phyloP scores from a whole-genome alignment of 202 grass and related monocot species.

The Schoenoplectus tabernaemontani region DNA sequence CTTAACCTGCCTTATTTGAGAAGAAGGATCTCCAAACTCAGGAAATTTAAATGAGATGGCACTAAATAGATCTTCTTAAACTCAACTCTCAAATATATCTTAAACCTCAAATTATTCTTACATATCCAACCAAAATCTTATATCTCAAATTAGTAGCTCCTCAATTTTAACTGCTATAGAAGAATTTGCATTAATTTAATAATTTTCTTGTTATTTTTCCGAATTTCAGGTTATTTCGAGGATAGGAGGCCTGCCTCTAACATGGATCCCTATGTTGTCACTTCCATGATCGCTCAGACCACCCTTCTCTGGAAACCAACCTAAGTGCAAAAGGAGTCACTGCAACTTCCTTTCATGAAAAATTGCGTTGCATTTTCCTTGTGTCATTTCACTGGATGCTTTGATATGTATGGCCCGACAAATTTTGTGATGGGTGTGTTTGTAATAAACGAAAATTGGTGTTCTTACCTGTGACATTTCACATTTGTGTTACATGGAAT shows the following conservation, averaged over 20 bases:
- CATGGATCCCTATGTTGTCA: constrained; percentile 94
- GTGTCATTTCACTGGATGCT: neutral
- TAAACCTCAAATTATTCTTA: neutral
- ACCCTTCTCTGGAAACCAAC: constrained; percentile 50
- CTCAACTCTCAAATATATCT: too few species aligned
- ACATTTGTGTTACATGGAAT: neutral
- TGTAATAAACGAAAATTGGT: neutral
- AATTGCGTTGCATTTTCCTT: neutral
- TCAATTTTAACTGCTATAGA: neutral
- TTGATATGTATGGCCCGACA: constrained; percentile 3
- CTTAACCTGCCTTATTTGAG: too few species aligned
- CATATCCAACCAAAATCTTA: neutral
- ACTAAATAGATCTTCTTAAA: too few species aligned
- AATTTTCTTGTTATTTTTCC: neutral
- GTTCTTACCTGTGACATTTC: neutral
- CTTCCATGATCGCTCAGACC: constrained; percentile 77
- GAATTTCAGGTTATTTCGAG: constrained; percentile 56
- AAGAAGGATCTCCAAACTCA: too few species aligned
- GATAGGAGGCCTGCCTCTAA: constrained; percentile 85
- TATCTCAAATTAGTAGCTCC: neutral
- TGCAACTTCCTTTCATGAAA: neutral
- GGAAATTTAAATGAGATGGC: too few species aligned
- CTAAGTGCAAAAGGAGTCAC: neutral
- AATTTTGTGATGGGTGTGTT: neutral
- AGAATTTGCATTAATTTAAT: neutral